These are phyloP conservation scores for Alternaria gaisen DNA, from an alignment of 2,329 filamentous ascomycete species.

Conservation along the genomic window DNA sequence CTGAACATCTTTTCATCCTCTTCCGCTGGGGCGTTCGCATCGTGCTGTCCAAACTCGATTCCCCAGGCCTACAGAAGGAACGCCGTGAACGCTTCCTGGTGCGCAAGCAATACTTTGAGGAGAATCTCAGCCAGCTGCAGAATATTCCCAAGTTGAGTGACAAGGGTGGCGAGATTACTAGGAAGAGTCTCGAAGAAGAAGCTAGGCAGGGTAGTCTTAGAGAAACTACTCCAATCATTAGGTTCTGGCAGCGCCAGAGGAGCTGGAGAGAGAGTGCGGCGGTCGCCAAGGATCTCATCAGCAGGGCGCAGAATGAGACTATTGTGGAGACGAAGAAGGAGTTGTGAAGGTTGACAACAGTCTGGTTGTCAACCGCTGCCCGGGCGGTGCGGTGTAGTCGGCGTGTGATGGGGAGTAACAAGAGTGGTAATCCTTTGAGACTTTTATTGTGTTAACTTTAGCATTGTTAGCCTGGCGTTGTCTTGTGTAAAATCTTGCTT, in stretches of 20 bases:
- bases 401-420: neutral
- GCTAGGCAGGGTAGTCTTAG: conserved; percentile 53
- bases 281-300: conserved; percentile 62
- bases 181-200: conserved; percentile 70
- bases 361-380: neutral
- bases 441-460: conserved; percentile 3
- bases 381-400: neutral
- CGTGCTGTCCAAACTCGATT: conserved; percentile 82
- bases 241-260: conserved; percentile 63
- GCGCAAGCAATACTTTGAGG: conserved; percentile 80
- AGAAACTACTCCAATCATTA: conserved; percentile 55
- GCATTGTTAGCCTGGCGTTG: conserved; percentile 26
- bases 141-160: conserved; percentile 53
- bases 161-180: conserved; percentile 67
- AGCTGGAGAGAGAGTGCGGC: conserved; percentile 61
- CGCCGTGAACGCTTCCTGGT: conserved; percentile 81
- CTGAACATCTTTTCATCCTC: conserved; percentile 89
- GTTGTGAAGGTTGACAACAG: conserved; percentile 20
- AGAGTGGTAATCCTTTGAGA: neutral
- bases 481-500: neutral
- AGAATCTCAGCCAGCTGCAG: conserved; percentile 69
- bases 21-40: conserved; percentile 76
- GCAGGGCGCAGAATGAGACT: conserved; percentile 43
- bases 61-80: conserved; percentile 85
- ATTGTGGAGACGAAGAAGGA: conserved; percentile 52